Conservation (phyloP, 352 stramenopile genomes). For the Hyphochytrium catenoides region DNA sequence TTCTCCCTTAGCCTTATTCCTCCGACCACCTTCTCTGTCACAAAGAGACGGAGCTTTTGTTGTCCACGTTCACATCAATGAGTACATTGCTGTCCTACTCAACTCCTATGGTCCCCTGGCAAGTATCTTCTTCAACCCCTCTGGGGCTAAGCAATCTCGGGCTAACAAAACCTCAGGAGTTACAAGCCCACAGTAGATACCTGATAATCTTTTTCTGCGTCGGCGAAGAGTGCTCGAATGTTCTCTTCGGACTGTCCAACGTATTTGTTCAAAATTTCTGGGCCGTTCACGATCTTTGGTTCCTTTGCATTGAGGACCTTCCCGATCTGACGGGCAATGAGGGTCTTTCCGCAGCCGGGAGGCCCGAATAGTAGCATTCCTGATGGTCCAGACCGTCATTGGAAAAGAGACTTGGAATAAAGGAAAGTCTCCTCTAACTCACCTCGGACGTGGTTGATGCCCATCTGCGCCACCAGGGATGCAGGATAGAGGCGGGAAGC, state of each 20-base stretch:
- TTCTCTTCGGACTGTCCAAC: constrained; percentile 95
- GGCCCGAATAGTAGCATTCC: constrained; percentile 52
- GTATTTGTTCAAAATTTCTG: constrained; percentile 98
- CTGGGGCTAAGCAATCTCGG: too few relatives aligned
- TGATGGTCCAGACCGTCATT: background rate
- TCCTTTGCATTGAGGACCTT: constrained; percentile 87
- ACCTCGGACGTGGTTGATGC: constrained; percentile 94
- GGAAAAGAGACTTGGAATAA: background rate
- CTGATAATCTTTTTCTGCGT: constrained; percentile 67
- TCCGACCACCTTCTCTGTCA: too few relatives aligned
- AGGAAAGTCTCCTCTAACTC: constrained; percentile 48
- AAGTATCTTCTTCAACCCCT: too few relatives aligned
- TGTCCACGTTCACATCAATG: too few relatives aligned
- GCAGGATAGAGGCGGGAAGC: constrained; percentile 87
- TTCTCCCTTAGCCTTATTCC: too few relatives aligned
- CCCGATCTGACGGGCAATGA: constrained; percentile 95
- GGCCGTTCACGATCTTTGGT: constrained; percentile 94
- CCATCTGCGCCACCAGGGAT: constrained; percentile 86
- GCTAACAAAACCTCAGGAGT: too few relatives aligned
- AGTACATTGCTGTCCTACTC: too few relatives aligned
- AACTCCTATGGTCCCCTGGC: too few relatives aligned
- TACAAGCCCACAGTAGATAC: too few relatives aligned
- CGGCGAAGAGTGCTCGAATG: constrained; percentile 91
- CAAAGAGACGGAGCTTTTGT: too few relatives aligned
- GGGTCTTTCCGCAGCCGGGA: constrained; percentile 79